phyloP scores from a whole-genome alignment of 441 rosid species.

The Hura crepitans region DNA sequence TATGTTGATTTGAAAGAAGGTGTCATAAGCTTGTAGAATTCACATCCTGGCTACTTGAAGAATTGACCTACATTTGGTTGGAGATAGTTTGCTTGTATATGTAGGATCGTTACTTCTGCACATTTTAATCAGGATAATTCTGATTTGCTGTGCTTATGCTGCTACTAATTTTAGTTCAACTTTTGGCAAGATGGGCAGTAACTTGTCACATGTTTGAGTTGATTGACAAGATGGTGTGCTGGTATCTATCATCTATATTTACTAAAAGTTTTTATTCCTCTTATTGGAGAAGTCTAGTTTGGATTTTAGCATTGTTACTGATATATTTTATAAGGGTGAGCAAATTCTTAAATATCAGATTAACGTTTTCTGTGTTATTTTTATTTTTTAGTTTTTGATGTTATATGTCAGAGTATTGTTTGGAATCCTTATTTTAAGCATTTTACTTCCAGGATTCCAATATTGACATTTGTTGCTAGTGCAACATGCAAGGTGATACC shows the following conservation, averaged over 20 bases:
- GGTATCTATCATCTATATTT: neutral
- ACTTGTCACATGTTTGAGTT: slow-evolving; percentile 3
- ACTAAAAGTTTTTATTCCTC: neutral
- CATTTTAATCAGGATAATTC: neutral
- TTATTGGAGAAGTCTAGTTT: neutral
- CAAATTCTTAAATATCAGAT: neutral
- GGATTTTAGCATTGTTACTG: neutral
- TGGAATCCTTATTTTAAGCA: neutral
- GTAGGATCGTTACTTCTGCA: slow-evolving; percentile 3
- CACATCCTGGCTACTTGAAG: neutral
- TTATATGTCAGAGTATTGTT: neutral
- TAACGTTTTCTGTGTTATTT: neutral
- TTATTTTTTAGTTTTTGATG: neutral
- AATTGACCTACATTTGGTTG: neutral
- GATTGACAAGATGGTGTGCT: neutral
- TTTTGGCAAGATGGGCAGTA: neutral
- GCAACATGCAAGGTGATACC: neutral
- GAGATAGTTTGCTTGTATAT: neutral
- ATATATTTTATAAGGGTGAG: neutral
- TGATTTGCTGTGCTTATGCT: neutral
- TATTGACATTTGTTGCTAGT: neutral
- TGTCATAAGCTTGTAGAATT: slow-evolving; percentile 8
- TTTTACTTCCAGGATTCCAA: neutral
- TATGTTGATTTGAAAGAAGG: neutral
- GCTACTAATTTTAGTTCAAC: neutral